Evolutionary conservation across 2,329 filamentous ascomycete species (phyloP), one percentile per base, ranked within the genome.

Genomic region (Elsinoe perseae): DNA sequence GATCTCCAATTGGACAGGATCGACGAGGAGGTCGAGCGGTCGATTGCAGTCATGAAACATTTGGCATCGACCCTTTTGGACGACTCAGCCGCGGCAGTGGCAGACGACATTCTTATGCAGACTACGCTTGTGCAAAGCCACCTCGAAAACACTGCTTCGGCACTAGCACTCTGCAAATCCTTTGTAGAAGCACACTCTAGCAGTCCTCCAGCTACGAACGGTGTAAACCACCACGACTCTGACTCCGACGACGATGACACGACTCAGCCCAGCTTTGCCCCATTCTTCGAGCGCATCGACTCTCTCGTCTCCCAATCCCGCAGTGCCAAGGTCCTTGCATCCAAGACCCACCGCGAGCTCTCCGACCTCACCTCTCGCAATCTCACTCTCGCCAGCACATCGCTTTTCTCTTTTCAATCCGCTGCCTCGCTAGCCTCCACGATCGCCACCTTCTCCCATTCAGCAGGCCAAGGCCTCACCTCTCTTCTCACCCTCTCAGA

Each of bases 1-100:
- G 90, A 95, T 56, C 74, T 97, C 50, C 90, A 90, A 70, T 87
- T 92, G 71, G 83, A 86, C 68, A 85, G 89, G 64, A 90, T 90
- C 66, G 84, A 87, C 0, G 82, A 82, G 21, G 89, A 95, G 67
- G 76, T 97, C 34, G 85, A 92, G 64, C 83, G 74, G 12, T 92
- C 88, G 5, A 87, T 95, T 63, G 87, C 89, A 54, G 79, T 96
- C 55, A 85, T 96, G 78, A 81, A 82, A n/a, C 90, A 96, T 68
- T 79, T 96, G 12, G 85, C 83, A 8, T 87, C 92, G 66, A 84
- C 91, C 20, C 84, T 95, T 65, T 83, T 95, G 46, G 79, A 82
- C 1, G 76, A 79, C 54, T 83, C 81, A 43, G 74, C 89, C 7
- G 82, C 86, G 61, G 84, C 82, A 65, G 89, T 87, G 68, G 87